Evolutionary conservation across 768 basidiomycete genomes (phyloP), one percentile per base, ranked within the genome.

Genomic region (Fistulinella prunicolor): DNA sequence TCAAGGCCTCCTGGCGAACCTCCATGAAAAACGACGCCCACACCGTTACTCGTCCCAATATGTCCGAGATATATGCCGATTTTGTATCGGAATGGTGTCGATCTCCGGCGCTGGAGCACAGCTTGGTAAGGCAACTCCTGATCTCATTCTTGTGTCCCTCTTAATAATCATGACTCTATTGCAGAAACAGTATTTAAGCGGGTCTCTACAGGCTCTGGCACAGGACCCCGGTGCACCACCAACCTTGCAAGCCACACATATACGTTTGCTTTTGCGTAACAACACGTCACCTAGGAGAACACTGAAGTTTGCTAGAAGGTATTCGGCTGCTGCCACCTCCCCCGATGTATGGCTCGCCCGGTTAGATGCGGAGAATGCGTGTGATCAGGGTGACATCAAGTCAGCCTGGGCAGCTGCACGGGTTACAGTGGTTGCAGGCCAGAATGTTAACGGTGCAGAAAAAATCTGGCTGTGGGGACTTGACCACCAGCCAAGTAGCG

Each of bases 391-490:
- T 6, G 67, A 61, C 23, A 56, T 68, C 36, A 49, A 59, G 9
- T 60, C 62, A 22, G 66, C 67, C 9, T 82, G 79, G 77, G 55
- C 50, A 22, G 71, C 75, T 51, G 80, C 80, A 19, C 68, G 81
- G 30, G 54, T 55, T 16, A 47, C 50, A 1, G 75, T 75, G 19
- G 51, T 45, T 23, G 62, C 63, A 2, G 44, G 41, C 32, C 32
- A 43, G 1, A 59, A 66, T 24, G 4, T 42, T 6, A n/a, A 42
- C 13, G 71, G 65, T 6, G 32, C 66, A 19, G 61, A 69, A 52
- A 64, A 66, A 38, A 64, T 83, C 32, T 83, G 83, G 82, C 58
- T 72, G 38, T 82, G 81, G 82, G 79, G 81, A 40, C 51, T 81
- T 17, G 66, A 63, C 34, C 53, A 57, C 38, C 57, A 26, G 39